phyloP scores from a whole-genome alignment of 1,284 basidiomycete species.

The Rhodofomes roseus region DNA sequence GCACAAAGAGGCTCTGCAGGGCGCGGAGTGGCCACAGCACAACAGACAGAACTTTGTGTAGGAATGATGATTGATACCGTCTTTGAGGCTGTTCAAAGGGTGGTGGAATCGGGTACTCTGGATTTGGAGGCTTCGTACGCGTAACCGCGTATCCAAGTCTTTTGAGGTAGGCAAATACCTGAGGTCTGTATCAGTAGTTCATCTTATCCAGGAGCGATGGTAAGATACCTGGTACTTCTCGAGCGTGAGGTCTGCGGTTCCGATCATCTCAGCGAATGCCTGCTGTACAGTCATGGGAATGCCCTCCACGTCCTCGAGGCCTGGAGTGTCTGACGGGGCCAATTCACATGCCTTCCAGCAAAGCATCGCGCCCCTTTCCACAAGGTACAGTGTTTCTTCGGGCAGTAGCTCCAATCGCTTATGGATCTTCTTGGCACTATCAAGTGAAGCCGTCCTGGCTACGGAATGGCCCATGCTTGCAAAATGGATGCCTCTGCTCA shows the following conservation, averaged over 20 bases:
- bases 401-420: constrained; percentile 84
- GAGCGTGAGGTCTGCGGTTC: constrained; percentile 69
- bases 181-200: neutral
- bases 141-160: constrained; percentile 89
- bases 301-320: constrained; percentile 46
- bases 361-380: constrained; percentile 85
- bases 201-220: neutral
- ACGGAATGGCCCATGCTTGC: constrained; percentile 73
- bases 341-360: constrained; percentile 60
- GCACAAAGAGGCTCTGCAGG: constrained; percentile 26
- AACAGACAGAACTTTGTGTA: constrained; percentile 30
- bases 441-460: constrained; percentile 35
- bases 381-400: constrained; percentile 90
- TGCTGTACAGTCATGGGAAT: constrained; percentile 89
- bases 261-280: constrained; percentile 82
- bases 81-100: constrained; percentile 19
- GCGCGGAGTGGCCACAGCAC: constrained; percentile 33
- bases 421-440: constrained; percentile 36
- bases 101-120: constrained; percentile 54
- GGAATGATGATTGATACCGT: constrained; percentile 19
- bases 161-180: constrained; percentile 93
- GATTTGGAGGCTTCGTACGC: constrained; percentile 59
- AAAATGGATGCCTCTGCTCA: constrained; percentile 76
- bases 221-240: constrained; percentile 79
- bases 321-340: constrained; percentile 23